Percentiles rank a stretch among this genome's conserved stretches.
phyloP scores from a whole-genome alignment of 768 basidiomycete species.

The Termitomyces sp. region DNA sequence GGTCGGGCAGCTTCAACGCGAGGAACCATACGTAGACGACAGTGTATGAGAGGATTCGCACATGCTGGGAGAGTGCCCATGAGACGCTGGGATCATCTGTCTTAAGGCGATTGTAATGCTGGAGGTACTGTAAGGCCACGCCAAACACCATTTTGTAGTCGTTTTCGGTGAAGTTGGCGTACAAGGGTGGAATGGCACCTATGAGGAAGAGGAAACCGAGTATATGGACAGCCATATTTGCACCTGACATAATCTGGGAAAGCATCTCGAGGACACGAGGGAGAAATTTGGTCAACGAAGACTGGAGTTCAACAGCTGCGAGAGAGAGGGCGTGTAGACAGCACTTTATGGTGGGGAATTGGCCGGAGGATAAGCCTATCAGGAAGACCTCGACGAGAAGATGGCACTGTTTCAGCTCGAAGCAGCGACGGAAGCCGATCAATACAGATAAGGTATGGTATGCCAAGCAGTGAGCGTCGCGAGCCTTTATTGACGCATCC shows the following conservation, averaged over 20 bases:
- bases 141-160: constrained; percentile 95
- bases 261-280: constrained; percentile 82
- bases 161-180: constrained; percentile 86
- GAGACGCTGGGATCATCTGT: constrained; percentile 52
- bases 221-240: constrained; percentile 93
- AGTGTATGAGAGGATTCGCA: constrained; percentile 85
- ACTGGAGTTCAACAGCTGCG: constrained; percentile 80
- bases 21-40: constrained; percentile 96
- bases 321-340: constrained; percentile 89
- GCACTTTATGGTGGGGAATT: constrained; percentile 76
- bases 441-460: constrained; percentile 87
- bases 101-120: constrained; percentile 74
- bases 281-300: constrained; percentile 76
- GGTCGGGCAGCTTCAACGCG: constrained; percentile 76
- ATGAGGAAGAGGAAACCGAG: constrained; percentile 87
- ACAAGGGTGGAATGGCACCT: constrained; percentile 73
- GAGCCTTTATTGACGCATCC: constrained; percentile 61
- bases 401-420: constrained; percentile 64
- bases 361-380: constrained; percentile 58
- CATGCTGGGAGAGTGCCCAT: constrained; percentile 88
- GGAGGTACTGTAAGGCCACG: constrained; percentile 90
- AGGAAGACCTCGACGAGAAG: constrained; percentile 72
- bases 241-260: constrained; percentile 91
- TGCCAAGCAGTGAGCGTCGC: constrained; percentile 85
- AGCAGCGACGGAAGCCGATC: constrained; percentile 80